phyloP scores from a whole-genome alignment of 2,329 filamentous ascomycete species.

The Penicillium sp. region DNA sequence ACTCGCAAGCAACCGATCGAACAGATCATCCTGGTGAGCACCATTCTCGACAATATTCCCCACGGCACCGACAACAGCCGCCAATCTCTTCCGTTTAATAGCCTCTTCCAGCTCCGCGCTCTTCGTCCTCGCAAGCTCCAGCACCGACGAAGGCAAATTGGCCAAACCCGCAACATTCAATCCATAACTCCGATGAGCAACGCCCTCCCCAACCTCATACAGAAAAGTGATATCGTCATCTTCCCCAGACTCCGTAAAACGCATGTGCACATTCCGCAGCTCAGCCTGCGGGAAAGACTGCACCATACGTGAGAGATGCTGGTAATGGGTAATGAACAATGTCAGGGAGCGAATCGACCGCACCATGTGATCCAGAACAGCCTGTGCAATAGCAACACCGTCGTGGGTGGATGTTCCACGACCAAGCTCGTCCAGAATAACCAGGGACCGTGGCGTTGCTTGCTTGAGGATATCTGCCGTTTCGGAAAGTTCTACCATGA shows the following conservation, averaged over 20 bases:
- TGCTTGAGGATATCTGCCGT: conserved; percentile 86
- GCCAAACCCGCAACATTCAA: conserved; percentile 87
- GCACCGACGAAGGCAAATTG: conserved; percentile 67
- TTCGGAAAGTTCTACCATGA: conserved; percentile 96
- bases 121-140: conserved; percentile 74
- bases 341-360: conserved; percentile 69
- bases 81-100: conserved; percentile 59
- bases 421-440: conserved; percentile 92
- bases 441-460: conserved; percentile 75
- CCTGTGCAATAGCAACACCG: conserved; percentile 89
- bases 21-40: conserved; percentile 18
- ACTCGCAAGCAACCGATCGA: conserved; percentile 31
- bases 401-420: conserved; percentile 93
- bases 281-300: conserved; percentile 60
- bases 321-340: conserved; percentile 97
- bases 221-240: conserved; percentile 86
- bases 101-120: conserved; percentile 73
- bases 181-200: conserved; percentile 90
- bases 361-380: conserved; percentile 80
- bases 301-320: conserved; percentile 71
- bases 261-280: conserved; percentile 89
- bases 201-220: conserved; percentile 85
- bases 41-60: conserved; percentile 22
- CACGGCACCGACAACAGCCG: conserved; percentile 29
- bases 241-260: conserved; percentile 62